Conservation (phyloP, 2,329 filamentous ascomycete genomes). For the Stagonosporopsis chrysanthemi region DNA sequence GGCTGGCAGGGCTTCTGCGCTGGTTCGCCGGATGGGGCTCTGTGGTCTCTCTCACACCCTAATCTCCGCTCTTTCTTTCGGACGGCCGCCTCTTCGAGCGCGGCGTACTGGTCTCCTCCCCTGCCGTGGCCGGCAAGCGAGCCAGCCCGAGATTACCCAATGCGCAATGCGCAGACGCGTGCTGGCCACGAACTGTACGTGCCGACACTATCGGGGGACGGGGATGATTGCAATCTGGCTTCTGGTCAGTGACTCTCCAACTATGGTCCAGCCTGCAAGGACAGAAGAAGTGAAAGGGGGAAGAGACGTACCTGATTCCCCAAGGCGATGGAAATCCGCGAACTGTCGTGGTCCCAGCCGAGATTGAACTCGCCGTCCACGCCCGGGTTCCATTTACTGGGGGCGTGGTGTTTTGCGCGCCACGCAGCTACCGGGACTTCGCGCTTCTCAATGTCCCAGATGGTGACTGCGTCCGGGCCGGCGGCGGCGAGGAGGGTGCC, state of each 20-base stretch:
- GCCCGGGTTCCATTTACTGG: constrained; percentile 41
- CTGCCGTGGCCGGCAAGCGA: no score
- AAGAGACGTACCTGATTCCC: constrained; percentile 46
- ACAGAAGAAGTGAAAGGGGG: background rate
- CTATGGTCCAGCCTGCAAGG: no score
- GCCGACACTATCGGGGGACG: background rate
- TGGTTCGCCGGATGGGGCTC: no score
- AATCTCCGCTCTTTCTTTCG: no score
- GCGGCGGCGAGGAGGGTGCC: constrained; percentile 54
- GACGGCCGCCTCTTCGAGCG: no score
- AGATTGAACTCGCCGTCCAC: constrained; percentile 47
- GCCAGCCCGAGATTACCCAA: no score
- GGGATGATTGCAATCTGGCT: constrained; percentile 1
- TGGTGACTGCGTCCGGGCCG: constrained; percentile 52
- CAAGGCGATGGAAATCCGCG: constrained; percentile 47
- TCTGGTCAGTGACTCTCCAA: background rate
- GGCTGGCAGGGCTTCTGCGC: no score
- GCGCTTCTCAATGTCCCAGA: constrained; percentile 53
- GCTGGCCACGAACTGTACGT: no score
- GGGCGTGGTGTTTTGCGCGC: constrained; percentile 39
- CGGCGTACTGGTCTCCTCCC: no score
- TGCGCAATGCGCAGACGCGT: no score
- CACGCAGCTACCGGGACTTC: constrained; percentile 47
- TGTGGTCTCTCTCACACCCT: no score
- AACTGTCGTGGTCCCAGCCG: constrained; percentile 51